phyloP scores from a whole-genome alignment of 768 basidiomycete species.

The Guyanaporus albipodus region DNA sequence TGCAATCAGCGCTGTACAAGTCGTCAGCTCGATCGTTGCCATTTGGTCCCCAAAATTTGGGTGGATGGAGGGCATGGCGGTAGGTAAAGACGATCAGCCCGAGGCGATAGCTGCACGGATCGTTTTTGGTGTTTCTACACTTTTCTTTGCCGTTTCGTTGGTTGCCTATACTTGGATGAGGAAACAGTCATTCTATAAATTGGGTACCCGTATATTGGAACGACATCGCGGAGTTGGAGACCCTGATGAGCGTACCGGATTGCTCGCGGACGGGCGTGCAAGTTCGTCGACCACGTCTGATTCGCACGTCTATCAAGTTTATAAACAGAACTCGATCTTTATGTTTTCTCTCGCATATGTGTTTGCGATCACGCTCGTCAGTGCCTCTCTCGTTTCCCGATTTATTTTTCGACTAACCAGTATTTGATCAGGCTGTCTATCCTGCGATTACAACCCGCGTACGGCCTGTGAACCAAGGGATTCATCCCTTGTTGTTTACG shows the following conservation, averaged over 20 bases:
- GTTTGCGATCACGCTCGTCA: background rate
- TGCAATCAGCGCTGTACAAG: background rate
- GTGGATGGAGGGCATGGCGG: too few relatives aligned
- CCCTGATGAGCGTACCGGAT: background rate
- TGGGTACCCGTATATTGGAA: background rate
- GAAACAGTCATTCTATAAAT: background rate
- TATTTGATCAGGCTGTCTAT: background rate
- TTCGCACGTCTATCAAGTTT: background rate
- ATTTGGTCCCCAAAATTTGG: too few relatives aligned
- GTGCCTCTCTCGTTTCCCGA: background rate
- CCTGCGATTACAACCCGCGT: background rate
- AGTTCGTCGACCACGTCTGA: background rate
- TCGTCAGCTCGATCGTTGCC: too few relatives aligned
- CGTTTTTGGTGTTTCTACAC: background rate
- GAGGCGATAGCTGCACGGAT: background rate
- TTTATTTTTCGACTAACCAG: constrained; percentile 3
- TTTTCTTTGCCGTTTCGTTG: background rate
- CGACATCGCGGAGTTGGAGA: background rate
- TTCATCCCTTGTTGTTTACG: constrained; percentile 3
- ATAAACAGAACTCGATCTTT: background rate
- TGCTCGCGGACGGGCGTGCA: background rate
- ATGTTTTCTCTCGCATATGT: background rate
- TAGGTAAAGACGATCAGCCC: background rate
- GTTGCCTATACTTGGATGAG: background rate
- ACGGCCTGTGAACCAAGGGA: background rate